These are phyloP conservation scores for Leptodontidium sp. DNA, from an alignment of 2,329 filamentous ascomycete species.

Conservation along the genomic window DNA sequence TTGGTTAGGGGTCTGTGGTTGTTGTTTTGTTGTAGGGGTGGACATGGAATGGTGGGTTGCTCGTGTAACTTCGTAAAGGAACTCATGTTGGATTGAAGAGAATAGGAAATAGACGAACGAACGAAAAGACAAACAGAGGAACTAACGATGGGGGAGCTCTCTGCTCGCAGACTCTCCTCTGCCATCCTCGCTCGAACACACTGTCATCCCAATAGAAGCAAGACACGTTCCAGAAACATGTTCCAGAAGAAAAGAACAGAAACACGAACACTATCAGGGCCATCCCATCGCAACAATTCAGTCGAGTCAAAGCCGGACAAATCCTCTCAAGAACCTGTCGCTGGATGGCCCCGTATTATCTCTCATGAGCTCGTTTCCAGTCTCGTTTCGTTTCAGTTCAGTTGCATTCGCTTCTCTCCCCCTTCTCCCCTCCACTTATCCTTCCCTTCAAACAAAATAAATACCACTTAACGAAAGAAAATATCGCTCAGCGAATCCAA, in stretches of 20 bases:
- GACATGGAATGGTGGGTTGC: no score
- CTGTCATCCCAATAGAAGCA: neutral
- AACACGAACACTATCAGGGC: neutral
- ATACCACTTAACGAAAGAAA: neutral
- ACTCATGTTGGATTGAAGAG: no score
- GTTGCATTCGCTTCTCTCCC: neutral
- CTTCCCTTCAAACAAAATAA: neutral
- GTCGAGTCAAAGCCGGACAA: neutral
- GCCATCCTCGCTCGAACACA: neutral
- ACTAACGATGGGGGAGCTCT: no score
- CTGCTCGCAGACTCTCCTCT: neutral
- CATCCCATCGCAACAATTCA: slow-evolving; percentile 3
- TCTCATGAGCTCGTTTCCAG: neutral
- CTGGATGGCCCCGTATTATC: neutral
- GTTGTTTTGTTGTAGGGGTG: no score
- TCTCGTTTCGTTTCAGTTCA: slow-evolving; percentile 8
- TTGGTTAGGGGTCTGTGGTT: no score
- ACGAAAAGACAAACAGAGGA: no score
- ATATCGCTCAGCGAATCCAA: no score
- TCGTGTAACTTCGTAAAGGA: no score
- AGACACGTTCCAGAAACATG: slow-evolving; percentile 2
- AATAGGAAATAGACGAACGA: no score
- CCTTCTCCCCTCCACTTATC: neutral
- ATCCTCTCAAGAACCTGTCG: neutral
- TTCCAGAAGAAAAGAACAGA: neutral